Evolutionary conservation across 2,329 filamentous ascomycete species (phyloP).

Genomic region (Metarhizium anisopliae): DNA sequence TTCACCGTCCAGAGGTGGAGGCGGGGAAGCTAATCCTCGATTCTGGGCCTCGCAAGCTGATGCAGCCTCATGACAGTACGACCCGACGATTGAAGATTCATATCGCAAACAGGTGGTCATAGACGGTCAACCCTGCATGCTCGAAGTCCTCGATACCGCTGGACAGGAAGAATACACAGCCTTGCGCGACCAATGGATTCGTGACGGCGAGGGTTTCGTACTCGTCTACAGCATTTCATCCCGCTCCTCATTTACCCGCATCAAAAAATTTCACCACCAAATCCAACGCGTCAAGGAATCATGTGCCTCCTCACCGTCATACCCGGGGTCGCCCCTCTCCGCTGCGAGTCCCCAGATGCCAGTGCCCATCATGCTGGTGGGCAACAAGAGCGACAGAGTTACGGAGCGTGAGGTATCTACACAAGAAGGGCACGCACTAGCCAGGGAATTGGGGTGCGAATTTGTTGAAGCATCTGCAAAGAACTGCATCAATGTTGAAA

Average conservation of each 20-base stretch:
- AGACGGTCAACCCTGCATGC: slow-evolving; percentile 91
- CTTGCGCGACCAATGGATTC: slow-evolving; percentile 94
- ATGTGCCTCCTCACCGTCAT: slow-evolving; percentile 64
- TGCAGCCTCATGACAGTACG: slow-evolving; percentile 46
- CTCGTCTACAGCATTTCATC: slow-evolving; percentile 98
- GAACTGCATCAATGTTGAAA: slow-evolving; percentile 97
- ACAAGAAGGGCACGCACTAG: slow-evolving; percentile 87
- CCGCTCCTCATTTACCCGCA: slow-evolving; percentile 86
- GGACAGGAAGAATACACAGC: slow-evolving; percentile 98
- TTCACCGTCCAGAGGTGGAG: neutral
- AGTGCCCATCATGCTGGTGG: slow-evolving; percentile 94
- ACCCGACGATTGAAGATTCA: slow-evolving; percentile 81
- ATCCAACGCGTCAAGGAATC: slow-evolving; percentile 97
- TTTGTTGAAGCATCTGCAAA: slow-evolving; percentile 96
- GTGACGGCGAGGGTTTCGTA: slow-evolving; percentile 94
- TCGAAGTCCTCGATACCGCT: slow-evolving; percentile 93
- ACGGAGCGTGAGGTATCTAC: slow-evolving; percentile 95
- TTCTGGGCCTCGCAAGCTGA: neutral
- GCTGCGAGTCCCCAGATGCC: slow-evolving; percentile 51
- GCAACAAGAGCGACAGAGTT: slow-evolving; percentile 95
- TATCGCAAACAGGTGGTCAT: slow-evolving; percentile 89
- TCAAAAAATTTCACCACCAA: slow-evolving; percentile 92
- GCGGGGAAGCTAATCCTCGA: neutral
- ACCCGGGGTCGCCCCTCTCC: slow-evolving; percentile 64
- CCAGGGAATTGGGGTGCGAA: slow-evolving; percentile 86